These are phyloP conservation scores for Cutaneotrichosporon mucoides DNA, from an alignment of 1,284 basidiomycete genomes.

Conservation along the genomic window DNA sequence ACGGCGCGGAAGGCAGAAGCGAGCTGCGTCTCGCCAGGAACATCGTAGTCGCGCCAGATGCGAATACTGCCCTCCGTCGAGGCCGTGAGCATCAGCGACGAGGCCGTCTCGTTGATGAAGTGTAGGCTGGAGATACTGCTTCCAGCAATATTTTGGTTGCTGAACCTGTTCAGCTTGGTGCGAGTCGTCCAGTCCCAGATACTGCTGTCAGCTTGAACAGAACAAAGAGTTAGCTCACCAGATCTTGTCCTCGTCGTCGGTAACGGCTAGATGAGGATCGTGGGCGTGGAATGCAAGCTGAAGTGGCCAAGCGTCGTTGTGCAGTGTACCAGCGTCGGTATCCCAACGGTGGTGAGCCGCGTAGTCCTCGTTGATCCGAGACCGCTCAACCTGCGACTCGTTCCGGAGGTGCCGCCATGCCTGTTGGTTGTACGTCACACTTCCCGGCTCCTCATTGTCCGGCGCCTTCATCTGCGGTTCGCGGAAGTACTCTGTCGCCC, in stretches of 20 bases:
- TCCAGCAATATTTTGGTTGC: slow-evolving; percentile 78
- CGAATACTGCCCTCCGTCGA: slow-evolving; percentile 89
- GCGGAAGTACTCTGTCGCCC: slow-evolving; percentile 95
- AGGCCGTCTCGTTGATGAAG: slow-evolving; percentile 93
- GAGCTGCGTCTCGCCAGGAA: slow-evolving; percentile 61
- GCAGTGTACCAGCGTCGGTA: slow-evolving; percentile 68
- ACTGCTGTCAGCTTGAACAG: slow-evolving; percentile 50
- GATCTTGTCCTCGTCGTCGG: slow-evolving; percentile 81
- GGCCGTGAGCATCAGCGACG: slow-evolving; percentile 82
- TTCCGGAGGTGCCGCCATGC: slow-evolving; percentile 92
- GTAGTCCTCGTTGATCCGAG: slow-evolving; percentile 55
- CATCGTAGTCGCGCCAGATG: slow-evolving; percentile 80
- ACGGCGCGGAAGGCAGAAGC: slow-evolving; percentile 90
- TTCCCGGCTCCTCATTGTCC: slow-evolving; percentile 93
- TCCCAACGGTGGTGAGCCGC: slow-evolving; percentile 80
- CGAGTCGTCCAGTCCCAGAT: slow-evolving; percentile 92
- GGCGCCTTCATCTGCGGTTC: slow-evolving; percentile 98
- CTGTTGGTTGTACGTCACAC: slow-evolving; percentile 88
- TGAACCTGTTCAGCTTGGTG: slow-evolving; percentile 73
- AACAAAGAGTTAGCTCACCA: slow-evolving; percentile 59
- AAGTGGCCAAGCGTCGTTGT: slow-evolving; percentile 65
- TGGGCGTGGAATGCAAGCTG: slow-evolving; percentile 87
- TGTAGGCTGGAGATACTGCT: slow-evolving; percentile 84
- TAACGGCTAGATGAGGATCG: slow-evolving; percentile 80
- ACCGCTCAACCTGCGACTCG: slow-evolving; percentile 73